Conservation (phyloP, 179 eudicot species). For the Nepenthes alata region DNA sequence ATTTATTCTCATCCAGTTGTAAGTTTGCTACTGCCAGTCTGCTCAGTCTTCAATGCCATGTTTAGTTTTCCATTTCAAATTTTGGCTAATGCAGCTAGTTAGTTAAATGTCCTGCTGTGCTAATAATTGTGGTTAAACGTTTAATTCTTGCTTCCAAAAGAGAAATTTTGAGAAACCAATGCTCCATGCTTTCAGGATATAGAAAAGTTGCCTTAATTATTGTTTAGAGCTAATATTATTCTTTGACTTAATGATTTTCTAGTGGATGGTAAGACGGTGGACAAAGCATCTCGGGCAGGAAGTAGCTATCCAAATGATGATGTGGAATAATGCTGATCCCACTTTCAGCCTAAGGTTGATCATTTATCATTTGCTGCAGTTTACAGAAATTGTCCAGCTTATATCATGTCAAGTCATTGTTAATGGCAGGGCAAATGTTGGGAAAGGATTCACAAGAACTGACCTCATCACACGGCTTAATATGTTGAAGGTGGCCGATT, state of each 20-base stretch:
- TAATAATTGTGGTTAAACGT: no score
- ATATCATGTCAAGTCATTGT: not conserved
- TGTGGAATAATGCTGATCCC: conserved; percentile 81
- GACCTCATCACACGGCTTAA: conserved; percentile 54
- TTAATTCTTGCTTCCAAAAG: no score
- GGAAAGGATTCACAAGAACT: conserved; percentile 59
- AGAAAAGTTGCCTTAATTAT: not conserved
- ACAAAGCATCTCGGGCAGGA: conserved; percentile 62
- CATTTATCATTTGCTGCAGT: conserved; percentile 1
- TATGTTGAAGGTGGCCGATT: conserved; percentile 41
- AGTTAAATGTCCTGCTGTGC: no score
- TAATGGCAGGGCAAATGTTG: conserved; percentile 61
- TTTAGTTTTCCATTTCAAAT: not conserved
- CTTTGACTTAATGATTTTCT: no score
- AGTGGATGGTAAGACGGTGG: conserved; percentile 99
- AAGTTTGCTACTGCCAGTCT: conserved; percentile 19
- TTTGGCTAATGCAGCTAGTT: not conserved
- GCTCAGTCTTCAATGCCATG: not conserved
- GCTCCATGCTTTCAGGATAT: not conserved
- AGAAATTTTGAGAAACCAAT: no score
- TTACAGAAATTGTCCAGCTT: not conserved
- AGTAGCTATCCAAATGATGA: conserved; percentile 73
- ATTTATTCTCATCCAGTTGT: conserved; percentile 97
- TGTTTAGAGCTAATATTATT: not conserved
- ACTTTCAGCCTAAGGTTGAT: conserved; percentile 75